Evolutionary conservation across 345 rosid species (phyloP).

Genomic region (Ceriops decandra): DNA sequence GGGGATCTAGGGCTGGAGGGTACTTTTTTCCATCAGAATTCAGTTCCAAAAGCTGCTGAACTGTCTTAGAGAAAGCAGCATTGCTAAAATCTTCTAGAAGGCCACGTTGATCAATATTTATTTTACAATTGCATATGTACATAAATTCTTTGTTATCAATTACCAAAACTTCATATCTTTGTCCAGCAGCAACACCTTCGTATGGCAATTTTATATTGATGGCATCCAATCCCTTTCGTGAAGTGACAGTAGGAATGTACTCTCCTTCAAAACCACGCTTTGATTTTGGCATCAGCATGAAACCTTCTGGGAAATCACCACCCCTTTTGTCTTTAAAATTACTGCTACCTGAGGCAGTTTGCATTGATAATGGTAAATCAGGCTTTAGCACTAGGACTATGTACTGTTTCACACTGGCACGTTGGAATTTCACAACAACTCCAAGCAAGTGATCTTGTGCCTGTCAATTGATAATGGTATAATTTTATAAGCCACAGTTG

Average conservation of each 20-base stretch:
- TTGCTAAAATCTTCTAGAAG: conserved; percentile 68
- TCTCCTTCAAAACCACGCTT: conserved; percentile 69
- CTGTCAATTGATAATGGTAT: conserved; percentile 38
- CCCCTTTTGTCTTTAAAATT: conserved; percentile 44
- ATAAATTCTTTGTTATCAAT: conserved; percentile 62
- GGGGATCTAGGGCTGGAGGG: conserved; percentile 77
- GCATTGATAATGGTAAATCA: conserved; percentile 45
- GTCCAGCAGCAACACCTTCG: conserved; percentile 72
- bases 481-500: conserved; percentile 10
- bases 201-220: conserved; percentile 67
- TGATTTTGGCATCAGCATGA: conserved; percentile 64
- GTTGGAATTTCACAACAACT: conserved; percentile 59
- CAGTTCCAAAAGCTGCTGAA: conserved; percentile 62
- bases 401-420: conserved; percentile 48
- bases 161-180: conserved; percentile 72
- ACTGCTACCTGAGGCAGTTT: conserved; percentile 39
- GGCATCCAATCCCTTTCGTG: conserved; percentile 65
- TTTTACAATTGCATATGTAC: conserved; percentile 55
- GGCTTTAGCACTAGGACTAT: conserved; percentile 76
- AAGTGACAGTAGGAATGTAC: conserved; percentile 30
- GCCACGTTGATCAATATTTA: conserved; percentile 55
- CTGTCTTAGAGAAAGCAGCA: conserved; percentile 75
- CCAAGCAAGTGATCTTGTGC: conserved; percentile 82
- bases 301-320: conserved; percentile 52
- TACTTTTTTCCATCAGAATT: conserved; percentile 64